Evolutionary conservation across 169 alveolate genomes (phyloP), one percentile per base, ranked within the genome.

Genomic region (Cryptosporidium felis): DNA sequence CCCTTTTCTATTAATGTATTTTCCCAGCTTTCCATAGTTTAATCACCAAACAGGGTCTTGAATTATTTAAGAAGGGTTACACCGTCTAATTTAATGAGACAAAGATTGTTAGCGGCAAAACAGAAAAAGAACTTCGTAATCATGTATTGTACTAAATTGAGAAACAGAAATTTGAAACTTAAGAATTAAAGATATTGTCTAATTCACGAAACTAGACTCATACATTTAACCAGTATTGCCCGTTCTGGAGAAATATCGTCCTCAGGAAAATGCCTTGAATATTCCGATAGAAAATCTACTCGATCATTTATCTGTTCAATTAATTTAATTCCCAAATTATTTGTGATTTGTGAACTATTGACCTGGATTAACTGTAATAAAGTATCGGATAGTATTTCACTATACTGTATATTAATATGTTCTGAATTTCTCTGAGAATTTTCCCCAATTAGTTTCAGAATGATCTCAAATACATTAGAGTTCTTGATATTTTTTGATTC

Each of bases 171-270:
- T n/a, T n/a, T n/a, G n/a, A n/a, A n/a, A n/a, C n/a, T n/a, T n/a
- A n/a, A n/a, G n/a, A n/a, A n/a, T n/a, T n/a, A n/a, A n/a, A n/a
- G n/a, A n/a, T n/a, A n/a, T n/a, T n/a, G n/a, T n/a, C n/a, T n/a
- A n/a, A n/a, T n/a, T n/a, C n/a, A n/a, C n/a, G n/a, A n/a, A n/a
- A n/a, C n/a, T n/a, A n/a, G n/a, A n/a, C n/a, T n/a, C 9, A 38
- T 26, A 53, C 67, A 74, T 23, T 53, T 32, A 32, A 21, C 5
- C 2, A 74, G 53, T 12, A 21, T 32, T 6, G 46, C 12, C 36
- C n/a, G 10, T 74, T 74, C 85, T 32, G 85, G 85, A 26, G 85
- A 74, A 14, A 56, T 18, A 32, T 74, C 85, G 26, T 74, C 85
- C 6, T 74, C 28, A 0, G 85, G 85, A 53, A 16, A 36, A 3